Base-by-base conservation (phyloP, 2,329 filamentous ascomycete species). In the Diaporthe vexans region DNA sequence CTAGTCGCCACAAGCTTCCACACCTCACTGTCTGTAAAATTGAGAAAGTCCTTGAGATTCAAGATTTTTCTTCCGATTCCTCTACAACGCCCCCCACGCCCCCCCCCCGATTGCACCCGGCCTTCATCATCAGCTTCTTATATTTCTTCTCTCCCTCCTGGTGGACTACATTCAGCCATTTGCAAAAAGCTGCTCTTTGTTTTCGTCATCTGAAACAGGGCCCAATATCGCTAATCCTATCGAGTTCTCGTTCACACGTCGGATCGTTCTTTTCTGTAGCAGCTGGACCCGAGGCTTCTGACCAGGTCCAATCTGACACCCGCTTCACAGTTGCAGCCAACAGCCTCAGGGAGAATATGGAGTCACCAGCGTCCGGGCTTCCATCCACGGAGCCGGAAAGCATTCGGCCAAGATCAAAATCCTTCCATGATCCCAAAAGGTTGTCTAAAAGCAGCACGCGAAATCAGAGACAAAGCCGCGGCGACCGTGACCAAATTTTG, bases 261-360 rank as follows among this genome's bases (percentile, higher is more conserved):
- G 13, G 33, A 19, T 8, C 26, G 3, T 24, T 9, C 9, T 10
- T 26, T 17, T 48, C 26, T 15, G 33, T 4, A 19, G 61, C n/a
- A 19, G 24, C 26, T 6, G 19, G n/a, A 15, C 13, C 4, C 4
- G 15, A 7, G 17, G 10, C 21, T 37, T 11, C 17, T 35, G 24
- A 40, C 35, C 26, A 15, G n/a, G 26, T 5, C 35, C 21, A 8
- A 24, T 4, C 33, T 29, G 10, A 17, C 33, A 59, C 46, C 3
- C 6, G 19, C 19, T 21, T 48, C 19, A 48, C 19, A 48, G 19
- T 48, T 9, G 19, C 19, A 48, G 46, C 19, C 19, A 48, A 48
- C 43, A n/a, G 19, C 46, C 46, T 10, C 46, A 48, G 46, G 19
- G n/a, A 48, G 17, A 59, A 4, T 8, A 71, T 71, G 68, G 68